Evolutionary conservation across 78 protist species (phyloP).

Genomic region (Dictyostelium brefeldianum): DNA sequence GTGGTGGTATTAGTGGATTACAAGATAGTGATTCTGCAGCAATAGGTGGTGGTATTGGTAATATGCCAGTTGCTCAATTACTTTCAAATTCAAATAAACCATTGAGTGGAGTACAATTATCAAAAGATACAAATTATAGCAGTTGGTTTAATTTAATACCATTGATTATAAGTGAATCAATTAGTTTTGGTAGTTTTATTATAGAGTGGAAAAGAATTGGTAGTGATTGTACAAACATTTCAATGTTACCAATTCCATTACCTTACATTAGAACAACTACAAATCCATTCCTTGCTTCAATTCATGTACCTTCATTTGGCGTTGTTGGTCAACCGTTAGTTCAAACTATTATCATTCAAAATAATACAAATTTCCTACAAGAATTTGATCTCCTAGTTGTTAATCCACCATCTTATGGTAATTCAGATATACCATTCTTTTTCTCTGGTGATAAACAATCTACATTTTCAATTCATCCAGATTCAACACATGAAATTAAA

Average conservation of each 20-base stretch:
- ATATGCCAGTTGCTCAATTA: slow-evolving; percentile 39
- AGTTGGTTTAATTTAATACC: slow-evolving; percentile 70
- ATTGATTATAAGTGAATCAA: slow-evolving; percentile 47
- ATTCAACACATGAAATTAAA: slow-evolving; percentile 60
- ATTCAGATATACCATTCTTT: slow-evolving; percentile 49
- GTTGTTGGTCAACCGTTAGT: slow-evolving; percentile 41
- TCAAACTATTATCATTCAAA: slow-evolving; percentile 28
- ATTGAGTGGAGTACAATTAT: not conserved
- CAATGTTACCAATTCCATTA: slow-evolving; percentile 30
- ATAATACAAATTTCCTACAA: slow-evolving; percentile 67
- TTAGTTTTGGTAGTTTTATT: slow-evolving; percentile 33
- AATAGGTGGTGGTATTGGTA: not conserved
- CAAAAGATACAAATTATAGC: slow-evolving; percentile 37
- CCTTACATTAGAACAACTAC: slow-evolving; percentile 45
- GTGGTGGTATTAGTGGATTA: not conserved
- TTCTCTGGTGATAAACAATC: slow-evolving; percentile 55
- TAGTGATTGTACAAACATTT: not conserved
- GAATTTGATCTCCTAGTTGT: slow-evolving; percentile 61
- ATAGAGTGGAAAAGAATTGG: slow-evolving; percentile 43
- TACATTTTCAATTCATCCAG: slow-evolving; percentile 63
- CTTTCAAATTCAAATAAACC: slow-evolving; percentile 4
- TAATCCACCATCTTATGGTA: slow-evolving; percentile 60
- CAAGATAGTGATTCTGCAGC: not conserved
- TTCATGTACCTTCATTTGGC: slow-evolving; percentile 39
- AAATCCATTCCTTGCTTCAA: slow-evolving; percentile 43